Evolutionary conservation across 306 rosid genomes (phyloP).

Genomic region (Cicer bijugum): DNA sequence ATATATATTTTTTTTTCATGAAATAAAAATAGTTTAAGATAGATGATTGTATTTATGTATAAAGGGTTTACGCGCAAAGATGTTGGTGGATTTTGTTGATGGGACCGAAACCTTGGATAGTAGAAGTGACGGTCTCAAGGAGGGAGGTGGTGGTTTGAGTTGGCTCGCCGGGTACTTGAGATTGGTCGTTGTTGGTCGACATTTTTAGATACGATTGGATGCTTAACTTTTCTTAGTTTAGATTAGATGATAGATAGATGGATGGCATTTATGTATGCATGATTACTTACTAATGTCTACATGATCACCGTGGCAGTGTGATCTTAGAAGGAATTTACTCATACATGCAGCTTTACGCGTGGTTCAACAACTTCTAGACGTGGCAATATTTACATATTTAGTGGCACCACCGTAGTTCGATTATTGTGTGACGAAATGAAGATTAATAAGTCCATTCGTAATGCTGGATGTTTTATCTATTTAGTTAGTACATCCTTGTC

Average conservation of each 20-base stretch:
- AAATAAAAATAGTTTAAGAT: background rate
- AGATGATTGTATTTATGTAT: no score
- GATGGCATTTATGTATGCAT: background rate
- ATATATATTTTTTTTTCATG: background rate
- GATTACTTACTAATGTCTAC: background rate
- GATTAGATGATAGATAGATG: background rate
- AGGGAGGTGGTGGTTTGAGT: conserved; percentile 53
- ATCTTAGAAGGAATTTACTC: background rate
- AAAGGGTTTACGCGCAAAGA: conserved; percentile 69
- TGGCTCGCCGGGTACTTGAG: conserved; percentile 58
- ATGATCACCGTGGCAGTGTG: background rate
- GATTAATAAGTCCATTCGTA: no score
- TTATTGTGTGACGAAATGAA: no score
- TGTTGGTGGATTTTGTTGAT: conserved; percentile 84
- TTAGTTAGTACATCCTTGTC: no score
- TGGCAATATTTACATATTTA: conserved; percentile 22
- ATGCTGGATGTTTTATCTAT: no score
- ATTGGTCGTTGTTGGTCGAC: conserved; percentile 33
- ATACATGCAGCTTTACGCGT: conserved; percentile 64
- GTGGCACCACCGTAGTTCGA: conserved; percentile 13
- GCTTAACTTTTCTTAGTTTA: background rate
- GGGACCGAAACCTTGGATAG: conserved; percentile 70
- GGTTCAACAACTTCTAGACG: conserved; percentile 36
- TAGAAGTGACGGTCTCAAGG: conserved; percentile 64
- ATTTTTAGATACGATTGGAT: conserved; percentile 31